Evolutionary conservation across 1,139 yeast genomes (phyloP).

Genomic region (Taphrina betulina): DNA sequence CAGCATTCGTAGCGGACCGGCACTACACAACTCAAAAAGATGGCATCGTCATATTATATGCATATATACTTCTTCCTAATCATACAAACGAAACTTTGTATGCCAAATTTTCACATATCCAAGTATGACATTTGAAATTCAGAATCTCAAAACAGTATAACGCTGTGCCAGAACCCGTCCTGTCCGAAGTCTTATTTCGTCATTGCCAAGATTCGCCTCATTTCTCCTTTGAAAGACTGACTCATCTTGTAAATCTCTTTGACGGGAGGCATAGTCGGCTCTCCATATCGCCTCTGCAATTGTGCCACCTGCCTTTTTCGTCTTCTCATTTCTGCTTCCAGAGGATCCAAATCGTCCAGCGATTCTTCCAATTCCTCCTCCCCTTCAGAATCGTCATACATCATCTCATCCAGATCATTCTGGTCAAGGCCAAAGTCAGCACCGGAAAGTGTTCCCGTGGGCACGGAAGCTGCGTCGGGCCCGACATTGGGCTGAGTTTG

Average conservation of each 20-base stretch:
- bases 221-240: constrained; percentile 1
- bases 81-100: no score
- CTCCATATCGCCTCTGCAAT: constrained; percentile 33
- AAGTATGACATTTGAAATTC: no score
- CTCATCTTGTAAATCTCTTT: constrained; percentile 37
- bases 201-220: constrained; percentile 21
- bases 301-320: constrained; percentile 32
- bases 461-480: constrained; percentile 55
- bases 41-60: no score
- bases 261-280: constrained; percentile 38
- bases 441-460: constrained; percentile 50
- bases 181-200: no score
- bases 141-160: no score
- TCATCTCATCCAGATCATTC: constrained; percentile 61
- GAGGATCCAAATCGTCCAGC: constrained; percentile 37
- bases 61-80: no score
- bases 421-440: constrained; percentile 60
- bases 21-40: no score
- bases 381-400: constrained; percentile 37
- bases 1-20: no score
- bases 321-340: constrained; percentile 38
- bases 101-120: no score
- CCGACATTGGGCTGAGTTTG: constrained; percentile 32
- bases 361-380: constrained; percentile 37
- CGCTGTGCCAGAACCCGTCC: no score